Evolutionary conservation across 768 basidiomycete genomes (phyloP).

Genomic region (Rhizopogon roseolus): DNA sequence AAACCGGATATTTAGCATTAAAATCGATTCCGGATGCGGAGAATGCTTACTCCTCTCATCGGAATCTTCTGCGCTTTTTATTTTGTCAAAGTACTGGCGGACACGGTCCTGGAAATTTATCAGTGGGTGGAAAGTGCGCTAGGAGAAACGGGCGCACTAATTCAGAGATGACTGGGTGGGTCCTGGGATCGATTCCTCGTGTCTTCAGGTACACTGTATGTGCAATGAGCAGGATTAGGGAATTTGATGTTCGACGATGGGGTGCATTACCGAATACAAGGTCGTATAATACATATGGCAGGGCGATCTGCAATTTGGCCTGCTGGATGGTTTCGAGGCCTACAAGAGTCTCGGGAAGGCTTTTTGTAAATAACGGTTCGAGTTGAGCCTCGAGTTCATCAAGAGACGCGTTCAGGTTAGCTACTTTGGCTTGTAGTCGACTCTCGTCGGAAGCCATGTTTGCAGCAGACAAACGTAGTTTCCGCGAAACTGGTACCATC

Average conservation of each 20-base stretch:
- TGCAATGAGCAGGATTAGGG: neutral
- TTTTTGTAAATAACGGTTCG: constrained; percentile 60
- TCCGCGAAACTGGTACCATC: neutral
- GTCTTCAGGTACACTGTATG: constrained; percentile 74
- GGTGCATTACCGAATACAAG: constrained; percentile 69
- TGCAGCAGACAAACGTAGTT: neutral
- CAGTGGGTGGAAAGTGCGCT: neutral
- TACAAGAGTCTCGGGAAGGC: constrained; percentile 62
- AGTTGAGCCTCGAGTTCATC: constrained; percentile 65
- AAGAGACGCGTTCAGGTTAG: constrained; percentile 50
- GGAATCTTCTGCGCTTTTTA: constrained; percentile 68
- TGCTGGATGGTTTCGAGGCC: constrained; percentile 70
- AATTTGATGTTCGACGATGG: neutral
- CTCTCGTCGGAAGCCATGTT: constrained; percentile 32
- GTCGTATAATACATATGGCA: constrained; percentile 84
- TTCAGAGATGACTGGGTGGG: constrained; percentile 73
- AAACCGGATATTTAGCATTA: neutral
- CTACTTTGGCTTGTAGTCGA: constrained; percentile 37
- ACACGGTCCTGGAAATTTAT: constrained; percentile 55
- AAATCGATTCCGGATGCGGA: neutral
- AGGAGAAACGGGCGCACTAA: constrained; percentile 15
- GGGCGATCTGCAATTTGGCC: constrained; percentile 71
- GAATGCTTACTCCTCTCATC: constrained; percentile 34
- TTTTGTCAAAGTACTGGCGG: constrained; percentile 78
- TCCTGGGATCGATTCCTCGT: constrained; percentile 72